A percentile compares a stretch with the other conserved stretches of the same genome.
phyloP scores from a whole-genome alignment of 768 basidiomycete species.

The Trametes meyenii region DNA sequence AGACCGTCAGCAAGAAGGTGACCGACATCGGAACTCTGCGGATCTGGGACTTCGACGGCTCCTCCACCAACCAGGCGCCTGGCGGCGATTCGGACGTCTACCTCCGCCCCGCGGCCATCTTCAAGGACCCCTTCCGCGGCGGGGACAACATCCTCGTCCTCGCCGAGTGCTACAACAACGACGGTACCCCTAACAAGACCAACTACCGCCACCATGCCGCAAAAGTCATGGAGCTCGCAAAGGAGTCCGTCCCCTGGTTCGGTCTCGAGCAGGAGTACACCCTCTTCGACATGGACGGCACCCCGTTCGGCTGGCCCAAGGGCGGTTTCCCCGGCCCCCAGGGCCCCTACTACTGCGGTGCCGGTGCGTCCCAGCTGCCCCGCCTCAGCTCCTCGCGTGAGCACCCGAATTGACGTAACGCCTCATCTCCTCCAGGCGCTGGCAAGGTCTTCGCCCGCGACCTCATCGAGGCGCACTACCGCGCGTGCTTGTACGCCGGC shows the following conservation, averaged over 20 bases:
- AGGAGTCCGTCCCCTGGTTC: conserved; percentile 87
- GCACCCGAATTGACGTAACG: conserved; percentile 8
- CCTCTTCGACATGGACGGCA: conserved; percentile 89
- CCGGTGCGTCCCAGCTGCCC: conserved; percentile 58
- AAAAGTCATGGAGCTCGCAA: conserved; percentile 94
- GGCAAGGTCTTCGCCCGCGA: conserved; percentile 99
- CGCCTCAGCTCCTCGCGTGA: background rate
- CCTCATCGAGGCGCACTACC: conserved; percentile 98
- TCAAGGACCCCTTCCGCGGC: conserved; percentile 99
- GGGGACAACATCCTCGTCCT: conserved; percentile 98
- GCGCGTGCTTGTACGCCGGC: conserved; percentile 91
- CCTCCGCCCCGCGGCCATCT: conserved; percentile 95
- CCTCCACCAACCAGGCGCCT: conserved; percentile 96
- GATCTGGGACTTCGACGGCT: conserved; percentile 99
- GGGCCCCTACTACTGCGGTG: conserved; percentile 99
- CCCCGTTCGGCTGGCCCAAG: conserved; percentile 96
- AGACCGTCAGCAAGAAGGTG: conserved; percentile 89
- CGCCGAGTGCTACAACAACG: conserved; percentile 97
- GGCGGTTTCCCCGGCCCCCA: conserved; percentile 99
- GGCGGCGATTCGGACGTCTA: conserved; percentile 96
- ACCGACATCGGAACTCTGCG: conserved; percentile 90
- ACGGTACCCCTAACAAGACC: conserved; percentile 96
- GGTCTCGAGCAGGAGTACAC: conserved; percentile 99
- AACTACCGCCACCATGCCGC: conserved; percentile 93
- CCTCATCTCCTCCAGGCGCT: conserved; percentile 57